phyloP scores from a whole-genome alignment of 495 filamentous ascomycete species.

The Corynascus novoguineensis region DNA sequence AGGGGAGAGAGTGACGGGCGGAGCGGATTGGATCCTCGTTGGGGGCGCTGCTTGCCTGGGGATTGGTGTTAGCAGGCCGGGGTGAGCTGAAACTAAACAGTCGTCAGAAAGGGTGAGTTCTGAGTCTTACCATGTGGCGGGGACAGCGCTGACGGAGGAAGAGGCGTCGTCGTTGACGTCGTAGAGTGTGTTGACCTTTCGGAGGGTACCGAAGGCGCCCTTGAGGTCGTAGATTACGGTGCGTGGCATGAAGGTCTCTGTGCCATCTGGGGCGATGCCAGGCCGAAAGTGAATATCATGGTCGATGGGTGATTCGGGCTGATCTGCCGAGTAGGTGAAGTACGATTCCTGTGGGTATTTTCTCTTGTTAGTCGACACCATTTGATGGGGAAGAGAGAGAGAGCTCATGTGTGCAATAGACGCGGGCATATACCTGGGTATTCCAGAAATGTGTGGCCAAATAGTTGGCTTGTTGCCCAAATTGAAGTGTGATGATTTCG shows the following conservation, averaged over 20 bases:
- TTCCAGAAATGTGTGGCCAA: slow-evolving; percentile 99
- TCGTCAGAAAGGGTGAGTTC: neutral
- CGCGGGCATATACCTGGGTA: slow-evolving; percentile 50
- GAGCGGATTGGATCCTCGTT: slow-evolving; percentile 55
- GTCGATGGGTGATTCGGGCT: slow-evolving; percentile 62
- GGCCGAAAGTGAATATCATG: slow-evolving; percentile 90
- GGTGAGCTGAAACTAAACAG: neutral
- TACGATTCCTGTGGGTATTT: slow-evolving; percentile 73
- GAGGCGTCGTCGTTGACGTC: slow-evolving; percentile 54
- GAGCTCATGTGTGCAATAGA: slow-evolving; percentile 1
- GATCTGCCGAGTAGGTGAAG: slow-evolving; percentile 75
- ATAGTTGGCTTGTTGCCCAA: slow-evolving; percentile 90
- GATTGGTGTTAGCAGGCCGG: neutral
- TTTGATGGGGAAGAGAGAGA: slow-evolving; percentile 3
- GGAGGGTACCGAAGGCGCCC: slow-evolving; percentile 79
- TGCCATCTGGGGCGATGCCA: slow-evolving; percentile 72
- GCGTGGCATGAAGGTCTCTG: slow-evolving; percentile 87
- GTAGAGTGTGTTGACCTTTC: slow-evolving; percentile 85
- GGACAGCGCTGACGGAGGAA: slow-evolving; percentile 28
- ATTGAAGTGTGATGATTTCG: slow-evolving; percentile 90
- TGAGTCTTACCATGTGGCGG: slow-evolving; percentile 55
- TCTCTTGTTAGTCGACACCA: neutral
- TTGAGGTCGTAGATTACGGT: slow-evolving; percentile 95
- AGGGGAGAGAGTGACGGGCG: slow-evolving; percentile 58
- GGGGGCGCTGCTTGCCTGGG: slow-evolving; percentile 64